phyloP scores from a whole-genome alignment of 2,329 filamentous ascomycete genomes.

The Periglandula ipomoeae region DNA sequence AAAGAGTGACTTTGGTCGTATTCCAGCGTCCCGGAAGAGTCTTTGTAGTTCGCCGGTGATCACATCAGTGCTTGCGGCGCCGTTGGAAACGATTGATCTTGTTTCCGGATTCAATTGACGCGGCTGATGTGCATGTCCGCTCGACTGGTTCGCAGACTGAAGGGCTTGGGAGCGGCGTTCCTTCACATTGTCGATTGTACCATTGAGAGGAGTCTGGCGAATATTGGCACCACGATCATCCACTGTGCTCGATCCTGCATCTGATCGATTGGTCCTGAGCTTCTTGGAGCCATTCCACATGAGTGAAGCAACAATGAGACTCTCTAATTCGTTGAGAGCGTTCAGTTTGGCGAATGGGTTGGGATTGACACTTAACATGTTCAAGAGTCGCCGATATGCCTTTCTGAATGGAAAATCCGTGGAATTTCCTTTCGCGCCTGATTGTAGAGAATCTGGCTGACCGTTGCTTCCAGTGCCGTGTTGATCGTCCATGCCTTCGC shows the following conservation, averaged over 20 bases:
- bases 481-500: conserved; percentile 26
- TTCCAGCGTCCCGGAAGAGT: conserved; percentile 56
- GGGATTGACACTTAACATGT: conserved; percentile 80
- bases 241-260: conserved; percentile 24
- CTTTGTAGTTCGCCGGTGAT: conserved; percentile 58
- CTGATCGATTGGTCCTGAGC: conserved; percentile 26
- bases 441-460: not conserved
- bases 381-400: conserved; percentile 70
- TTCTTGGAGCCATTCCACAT: conserved; percentile 24
- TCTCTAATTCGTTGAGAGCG: conserved; percentile 72
- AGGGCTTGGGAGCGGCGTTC: conserved; percentile 52
- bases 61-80: conserved; percentile 48
- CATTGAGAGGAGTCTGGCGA: conserved; percentile 46
- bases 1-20: conserved; percentile 73
- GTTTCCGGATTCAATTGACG: conserved; percentile 37
- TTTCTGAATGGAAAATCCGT: conserved; percentile 69
- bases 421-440: not conserved
- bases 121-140: conserved; percentile 23
- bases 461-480: conserved; percentile 10
- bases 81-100: conserved; percentile 38
- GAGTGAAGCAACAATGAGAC: conserved; percentile 69
- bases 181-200: conserved; percentile 60
- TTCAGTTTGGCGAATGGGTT: conserved; percentile 83
- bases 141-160: conserved; percentile 20
- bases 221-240: conserved; percentile 23